These are phyloP conservation scores for Backusella liffmaniae DNA, from an alignment of 192 early-diverging fungal genomes.

Conservation along the genomic window DNA sequence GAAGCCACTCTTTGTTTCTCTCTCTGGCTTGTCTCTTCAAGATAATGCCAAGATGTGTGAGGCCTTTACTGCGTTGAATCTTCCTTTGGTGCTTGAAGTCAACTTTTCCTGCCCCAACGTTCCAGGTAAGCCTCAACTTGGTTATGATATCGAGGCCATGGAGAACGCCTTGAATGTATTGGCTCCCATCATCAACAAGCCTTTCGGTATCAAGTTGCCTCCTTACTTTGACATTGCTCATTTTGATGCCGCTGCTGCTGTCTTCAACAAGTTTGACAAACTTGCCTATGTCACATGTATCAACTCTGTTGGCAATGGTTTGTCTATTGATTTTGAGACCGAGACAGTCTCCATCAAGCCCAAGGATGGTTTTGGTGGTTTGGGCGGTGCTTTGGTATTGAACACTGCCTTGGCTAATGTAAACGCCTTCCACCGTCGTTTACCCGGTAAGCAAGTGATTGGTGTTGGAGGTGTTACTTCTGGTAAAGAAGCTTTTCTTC, in stretches of 20 bases:
- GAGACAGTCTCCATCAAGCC: slow-evolving; percentile 37
- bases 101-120: slow-evolving; percentile 41
- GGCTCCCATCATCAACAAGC: slow-evolving; percentile 33
- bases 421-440: slow-evolving; percentile 35
- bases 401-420: slow-evolving; percentile 37
- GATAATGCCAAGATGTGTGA: slow-evolving; percentile 39
- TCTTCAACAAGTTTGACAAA: slow-evolving; percentile 35
- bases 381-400: slow-evolving; percentile 30
- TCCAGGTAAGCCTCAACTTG: slow-evolving; percentile 37
- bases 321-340: slow-evolving; percentile 37
- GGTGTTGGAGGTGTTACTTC: slow-evolving; percentile 37
- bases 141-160: slow-evolving; percentile 40
- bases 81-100: slow-evolving; percentile 32
- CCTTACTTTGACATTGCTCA: slow-evolving; percentile 44
- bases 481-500: slow-evolving; percentile 38
- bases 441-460: slow-evolving; percentile 32
- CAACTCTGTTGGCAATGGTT: slow-evolving; percentile 39
- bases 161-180: slow-evolving; percentile 28
- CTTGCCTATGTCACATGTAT: slow-evolving; percentile 33
- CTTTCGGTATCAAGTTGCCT: slow-evolving; percentile 38
- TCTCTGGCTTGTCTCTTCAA: slow-evolving; percentile 32
- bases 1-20: slow-evolving; percentile 35
- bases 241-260: slow-evolving; percentile 33
- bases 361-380: slow-evolving; percentile 39
- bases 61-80: slow-evolving; percentile 27